Evolutionary conservation across 805 yeast species (phyloP).

Genomic region (Ogataea pignaliae): DNA sequence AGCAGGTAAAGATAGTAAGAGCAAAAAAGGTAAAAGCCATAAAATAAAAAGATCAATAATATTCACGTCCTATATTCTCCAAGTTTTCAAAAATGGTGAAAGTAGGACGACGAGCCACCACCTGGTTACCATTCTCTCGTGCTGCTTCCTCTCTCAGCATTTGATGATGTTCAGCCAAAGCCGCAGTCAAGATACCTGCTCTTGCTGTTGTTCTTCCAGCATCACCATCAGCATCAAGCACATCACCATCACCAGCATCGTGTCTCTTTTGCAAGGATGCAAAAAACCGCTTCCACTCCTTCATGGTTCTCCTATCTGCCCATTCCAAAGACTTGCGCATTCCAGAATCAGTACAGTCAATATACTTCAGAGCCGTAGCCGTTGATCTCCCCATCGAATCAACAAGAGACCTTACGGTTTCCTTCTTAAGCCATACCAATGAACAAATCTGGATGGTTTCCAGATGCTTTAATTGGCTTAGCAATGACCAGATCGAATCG

Average conservation of each 20-base stretch:
- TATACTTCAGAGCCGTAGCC: constrained; percentile 10
- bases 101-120: neutral
- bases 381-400: constrained; percentile 9
- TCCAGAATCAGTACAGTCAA: constrained; percentile 46
- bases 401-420: constrained; percentile 18
- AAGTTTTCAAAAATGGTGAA: neutral
- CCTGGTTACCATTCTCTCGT: constrained; percentile 1
- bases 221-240: neutral
- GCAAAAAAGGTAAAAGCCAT: too few relatives aligned
- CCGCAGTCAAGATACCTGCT: too few relatives aligned
- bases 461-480: constrained; percentile 16
- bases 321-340: constrained; percentile 44
- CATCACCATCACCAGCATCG: neutral
- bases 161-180: too few relatives aligned
- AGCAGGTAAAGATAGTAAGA: too few relatives aligned
- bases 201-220: neutral
- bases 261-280: neutral
- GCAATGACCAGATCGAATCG: constrained; percentile 37
- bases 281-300: constrained; percentile 24
- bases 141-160: neutral
- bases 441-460: constrained; percentile 25
- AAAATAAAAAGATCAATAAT: constrained; percentile 2
- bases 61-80: constrained; percentile 15
- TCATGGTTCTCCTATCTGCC: constrained; percentile 29
- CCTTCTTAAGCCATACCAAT: constrained; percentile 32